Evolutionary conservation across 2,329 filamentous ascomycete genomes (phyloP).

Genomic region (Fusarium keratoplasticum): DNA sequence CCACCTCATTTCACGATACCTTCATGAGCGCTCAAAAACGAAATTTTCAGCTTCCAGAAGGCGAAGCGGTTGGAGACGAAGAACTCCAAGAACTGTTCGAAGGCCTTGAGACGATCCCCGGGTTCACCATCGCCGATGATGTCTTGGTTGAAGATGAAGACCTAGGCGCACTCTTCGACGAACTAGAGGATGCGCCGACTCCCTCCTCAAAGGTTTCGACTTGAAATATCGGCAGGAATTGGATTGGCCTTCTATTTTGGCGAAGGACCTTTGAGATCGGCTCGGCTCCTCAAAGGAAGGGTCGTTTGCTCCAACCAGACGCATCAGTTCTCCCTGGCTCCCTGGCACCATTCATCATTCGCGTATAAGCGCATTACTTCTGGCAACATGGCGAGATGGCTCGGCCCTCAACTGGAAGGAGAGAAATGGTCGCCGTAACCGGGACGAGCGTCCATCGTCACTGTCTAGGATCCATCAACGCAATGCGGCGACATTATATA

Average conservation of each 20-base stretch:
- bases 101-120: not conserved
- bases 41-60: not conserved
- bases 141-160: not conserved
- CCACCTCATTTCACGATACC: not conserved
- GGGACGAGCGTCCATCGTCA: not conserved
- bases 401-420: not conserved
- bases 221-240: not conserved
- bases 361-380: not conserved
- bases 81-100: not conserved
- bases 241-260: not conserved
- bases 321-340: not conserved
- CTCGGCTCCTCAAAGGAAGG: not conserved
- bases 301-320: not conserved
- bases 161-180: not conserved
- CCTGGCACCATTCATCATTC: no score
- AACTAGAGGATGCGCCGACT: not conserved
- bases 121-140: no score
- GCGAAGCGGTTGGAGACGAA: not conserved
- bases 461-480: not conserved
- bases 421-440: not conserved
- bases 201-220: not conserved
- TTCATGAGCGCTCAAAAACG: not conserved
- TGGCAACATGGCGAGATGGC: not conserved
- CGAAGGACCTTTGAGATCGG: not conserved
- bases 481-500: not conserved